Base-by-base conservation (phyloP, 2,329 filamentous ascomycete genomes). In the Pseudogymnoascus sp. region DNA sequence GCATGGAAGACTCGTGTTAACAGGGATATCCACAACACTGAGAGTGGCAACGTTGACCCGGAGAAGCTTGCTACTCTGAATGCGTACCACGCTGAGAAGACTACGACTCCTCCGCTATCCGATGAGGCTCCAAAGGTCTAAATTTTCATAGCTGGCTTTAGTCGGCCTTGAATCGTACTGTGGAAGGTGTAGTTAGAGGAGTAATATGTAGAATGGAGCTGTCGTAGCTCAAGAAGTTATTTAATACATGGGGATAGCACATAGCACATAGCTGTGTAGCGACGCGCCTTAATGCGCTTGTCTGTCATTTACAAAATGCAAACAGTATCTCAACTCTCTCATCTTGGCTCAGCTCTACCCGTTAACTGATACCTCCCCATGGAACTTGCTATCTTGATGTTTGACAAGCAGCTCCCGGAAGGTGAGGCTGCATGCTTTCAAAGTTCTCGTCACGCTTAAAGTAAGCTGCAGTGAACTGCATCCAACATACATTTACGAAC, bases 11-110 rank as follows among this genome's bases (percentile, higher is more conserved):
- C 67, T 1, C 39, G 59, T 41, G 68, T 71, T 9, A 64, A 67
- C 62, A 66, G n/a, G 6, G 61, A 65, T 25, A 62, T 64, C 9
- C 60, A 59, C 20, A 54, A 62, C 5, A 7, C 68, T 4, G 69
- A 71, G 64, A 63, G 66, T 11, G 69, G 68, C 7, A 69, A 70
- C 43, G 59, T 68, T 47, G 69, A 70, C 65, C 38, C 58, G 61
- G 68, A 70, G 47, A 70, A 70, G 50, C 61, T 67, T 58, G 64
- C 63, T 47, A 50, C 58, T 30, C 59, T 30, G 22, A 64, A 62
- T 22, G 59, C 50, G 9, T 39, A 57, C 16, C 62, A 66, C 22
- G 59, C 57, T 43, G 63, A 65, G 9, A 32, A 20, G 5, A 32
- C 9, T 20, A 6, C 47, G 32, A 18, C 9, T 14, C n/a, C 39